Conservation (phyloP, 148 eudicot species). For the Arctostaphylos glauca region DNA sequence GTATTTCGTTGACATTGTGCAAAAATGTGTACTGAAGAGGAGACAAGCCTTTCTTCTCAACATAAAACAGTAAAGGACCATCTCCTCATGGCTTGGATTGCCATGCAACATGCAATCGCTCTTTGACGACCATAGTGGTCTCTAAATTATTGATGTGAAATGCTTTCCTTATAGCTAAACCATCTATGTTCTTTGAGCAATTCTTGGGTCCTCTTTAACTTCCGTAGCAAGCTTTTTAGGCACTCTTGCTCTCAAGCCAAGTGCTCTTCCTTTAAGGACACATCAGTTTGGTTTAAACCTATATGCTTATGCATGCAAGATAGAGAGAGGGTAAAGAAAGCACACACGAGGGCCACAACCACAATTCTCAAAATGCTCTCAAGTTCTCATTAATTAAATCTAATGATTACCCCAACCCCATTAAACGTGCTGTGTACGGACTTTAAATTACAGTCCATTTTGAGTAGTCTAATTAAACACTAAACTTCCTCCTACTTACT, state of each 20-base stretch:
- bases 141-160: not conserved
- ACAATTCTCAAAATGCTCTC: not conserved
- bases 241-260: not conserved
- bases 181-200: not conserved
- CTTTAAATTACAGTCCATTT: not conserved
- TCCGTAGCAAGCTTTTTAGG: not conserved
- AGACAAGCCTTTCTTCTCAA: not conserved
- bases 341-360: too few species aligned
- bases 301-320: not conserved
- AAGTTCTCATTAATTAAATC: not conserved
- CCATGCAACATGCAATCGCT: not conserved
- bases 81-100: not conserved
- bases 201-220: not conserved
- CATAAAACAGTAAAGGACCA: not conserved
- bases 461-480: not conserved
- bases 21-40: not conserved
- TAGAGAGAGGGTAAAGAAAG: not conserved
- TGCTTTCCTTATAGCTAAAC: not conserved
- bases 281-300: too few species aligned
- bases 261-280: not conserved
- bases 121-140: not conserved
- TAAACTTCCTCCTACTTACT: not conserved
- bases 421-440: not conserved
- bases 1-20: not conserved
- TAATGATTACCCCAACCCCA: not conserved